A percentile compares a stretch with the other conserved stretches of the same genome.
These are phyloP conservation scores for Crucihimalaya himalaica DNA, from an alignment of 345 rosid genomes.

Conservation along the genomic window DNA sequence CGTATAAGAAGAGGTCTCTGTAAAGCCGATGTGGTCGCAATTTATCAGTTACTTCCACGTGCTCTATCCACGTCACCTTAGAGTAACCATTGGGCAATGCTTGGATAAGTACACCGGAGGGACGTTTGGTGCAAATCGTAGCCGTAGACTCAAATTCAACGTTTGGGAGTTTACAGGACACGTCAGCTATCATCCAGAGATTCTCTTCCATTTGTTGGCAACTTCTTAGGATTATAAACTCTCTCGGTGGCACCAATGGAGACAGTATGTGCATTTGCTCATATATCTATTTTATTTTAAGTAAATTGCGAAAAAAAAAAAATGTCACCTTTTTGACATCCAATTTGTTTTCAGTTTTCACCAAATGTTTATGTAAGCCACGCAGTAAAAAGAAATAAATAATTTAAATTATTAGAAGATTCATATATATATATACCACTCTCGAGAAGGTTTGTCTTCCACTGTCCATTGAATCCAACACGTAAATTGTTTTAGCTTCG, in stretches of 20 bases:
- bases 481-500: slow-evolving; percentile 52
- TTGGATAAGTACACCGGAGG: slow-evolving; percentile 82
- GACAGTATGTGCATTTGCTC: slow-evolving; percentile 72
- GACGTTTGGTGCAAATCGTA: slow-evolving; percentile 56
- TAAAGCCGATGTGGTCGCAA: slow-evolving; percentile 59
- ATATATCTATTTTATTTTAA: slow-evolving; percentile 48
- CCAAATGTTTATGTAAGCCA: background rate
- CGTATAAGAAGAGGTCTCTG: slow-evolving; percentile 52
- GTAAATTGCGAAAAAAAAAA: background rate
- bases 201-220: slow-evolving; percentile 58
- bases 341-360: background rate
- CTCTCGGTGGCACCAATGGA: slow-evolving; percentile 71
- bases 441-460: slow-evolving; percentile 45
- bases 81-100: slow-evolving; percentile 58
- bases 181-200: slow-evolving; percentile 64
- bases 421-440: slow-evolving; percentile 47
- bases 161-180: slow-evolving; percentile 50
- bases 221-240: slow-evolving; percentile 59
- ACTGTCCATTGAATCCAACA: slow-evolving; percentile 45
- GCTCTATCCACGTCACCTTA: slow-evolving; percentile 84
- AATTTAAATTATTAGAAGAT: background rate
- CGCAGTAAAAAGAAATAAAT: background rate
- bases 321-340: background rate
- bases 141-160: slow-evolving; percentile 5
- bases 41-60: slow-evolving; percentile 67